Evolutionary conservation across 2,329 filamentous ascomycete species (phyloP), one percentile per base, ranked within the genome.

Genomic region (Penicillium sp.): DNA sequence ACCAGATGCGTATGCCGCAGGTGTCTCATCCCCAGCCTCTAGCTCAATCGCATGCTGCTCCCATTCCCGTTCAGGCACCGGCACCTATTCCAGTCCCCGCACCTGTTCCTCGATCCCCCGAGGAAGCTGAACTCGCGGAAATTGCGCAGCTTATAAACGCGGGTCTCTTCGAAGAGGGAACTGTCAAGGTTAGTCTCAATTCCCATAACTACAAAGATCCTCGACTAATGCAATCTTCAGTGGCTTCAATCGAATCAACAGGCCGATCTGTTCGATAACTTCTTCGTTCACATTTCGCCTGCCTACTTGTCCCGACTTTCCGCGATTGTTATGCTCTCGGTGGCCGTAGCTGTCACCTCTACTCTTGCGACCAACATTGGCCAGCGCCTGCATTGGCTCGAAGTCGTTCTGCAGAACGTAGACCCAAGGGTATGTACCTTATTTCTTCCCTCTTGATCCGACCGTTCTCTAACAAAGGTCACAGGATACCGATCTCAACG

Each of bases 201-300:
- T 7, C 16, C n/a, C 18, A 2, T 40, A 22, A 13, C 16, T 16
- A 9, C 34, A 36, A 22, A 18, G 21, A 8, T 40, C 29, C 6
- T 14, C 22, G 52, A 44, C 63, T 71, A 52, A 71, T 46, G 8
- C 40, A 27, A 50, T 52, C 49, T 52, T 77, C 51, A 76, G 77
- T 88, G 85, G 85, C 75, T 88, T 45, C 84, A 86, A 74, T 87
- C 85, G 5, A 68, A 73, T 31, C 80, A 81, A 52, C 83, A 86
- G 60, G 76, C 77, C 14, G 79, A 82, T 43, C 74, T 88, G n/a
- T 88, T 87, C 65, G 83, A 86, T 67, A 77, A 79, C 27, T 76
- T 86, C 48, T 87, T 88, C 65, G 77, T 83, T 21, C 79, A 77
- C 51, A 77, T 82, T 62, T 81, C 83, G 56, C 84, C 85, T 1